These are phyloP conservation scores for Kitagawia praeruptora DNA, from an alignment of 129 eudicot genomes.

Conservation along the genomic window DNA sequence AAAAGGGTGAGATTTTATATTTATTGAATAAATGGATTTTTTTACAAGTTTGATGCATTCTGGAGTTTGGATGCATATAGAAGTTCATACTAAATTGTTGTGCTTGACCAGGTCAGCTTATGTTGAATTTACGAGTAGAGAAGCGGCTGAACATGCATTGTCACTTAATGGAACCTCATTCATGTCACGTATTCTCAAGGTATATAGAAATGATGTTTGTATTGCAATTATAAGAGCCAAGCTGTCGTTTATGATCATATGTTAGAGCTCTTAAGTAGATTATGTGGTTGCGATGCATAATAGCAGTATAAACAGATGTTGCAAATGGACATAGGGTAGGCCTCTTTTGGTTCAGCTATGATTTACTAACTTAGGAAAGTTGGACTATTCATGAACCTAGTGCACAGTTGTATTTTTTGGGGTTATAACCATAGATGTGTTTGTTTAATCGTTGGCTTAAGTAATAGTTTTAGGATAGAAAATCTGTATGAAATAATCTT, in stretches of 20 bases:
- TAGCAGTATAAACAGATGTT: not conserved
- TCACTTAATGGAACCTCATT: constrained; percentile 83
- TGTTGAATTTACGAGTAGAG: constrained; percentile 78
- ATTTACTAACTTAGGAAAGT: not conserved
- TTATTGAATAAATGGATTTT: not conserved
- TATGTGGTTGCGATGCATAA: not conserved
- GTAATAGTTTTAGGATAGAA: not conserved
- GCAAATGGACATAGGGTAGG: too few relatives aligned
- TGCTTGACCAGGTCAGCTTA: constrained; percentile 70
- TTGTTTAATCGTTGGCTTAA: too few relatives aligned
- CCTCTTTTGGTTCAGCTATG: not conserved
- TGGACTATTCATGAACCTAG: not conserved
- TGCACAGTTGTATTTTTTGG: too few relatives aligned
- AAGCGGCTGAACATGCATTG: constrained; percentile 81
- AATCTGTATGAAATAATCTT: too few relatives aligned
- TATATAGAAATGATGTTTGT: constrained; percentile 7
- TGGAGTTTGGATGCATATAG: not conserved
- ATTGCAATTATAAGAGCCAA: not conserved
- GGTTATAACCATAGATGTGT: too few relatives aligned
- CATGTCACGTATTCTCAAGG: constrained; percentile 96
- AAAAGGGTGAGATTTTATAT: constrained; percentile 51
- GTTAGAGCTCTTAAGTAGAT: too few relatives aligned
- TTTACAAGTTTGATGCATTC: not conserved
- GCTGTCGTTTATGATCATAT: not conserved
- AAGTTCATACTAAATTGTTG: constrained; percentile 8